Conservation (phyloP, 192 early-diverging fungal genomes). For the Thoreauomyces humboldtii region DNA sequence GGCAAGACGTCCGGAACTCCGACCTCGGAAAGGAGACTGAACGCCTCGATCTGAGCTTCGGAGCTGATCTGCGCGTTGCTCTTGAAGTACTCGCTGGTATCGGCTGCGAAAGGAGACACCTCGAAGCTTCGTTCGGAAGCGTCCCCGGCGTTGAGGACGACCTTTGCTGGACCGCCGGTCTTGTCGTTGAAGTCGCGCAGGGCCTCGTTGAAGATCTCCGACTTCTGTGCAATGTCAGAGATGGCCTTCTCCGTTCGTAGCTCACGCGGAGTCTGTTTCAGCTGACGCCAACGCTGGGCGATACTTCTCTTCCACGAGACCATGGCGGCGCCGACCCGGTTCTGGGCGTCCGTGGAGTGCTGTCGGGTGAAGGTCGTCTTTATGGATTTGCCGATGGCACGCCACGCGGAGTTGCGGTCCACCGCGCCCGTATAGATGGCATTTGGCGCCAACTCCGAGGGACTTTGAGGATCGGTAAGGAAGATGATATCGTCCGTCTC, state of each 20-base stretch:
- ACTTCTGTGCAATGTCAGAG: background rate
- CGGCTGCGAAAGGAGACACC: background rate
- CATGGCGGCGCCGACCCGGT: background rate
- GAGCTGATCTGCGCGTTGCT: constrained; percentile 5
- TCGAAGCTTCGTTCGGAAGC: background rate
- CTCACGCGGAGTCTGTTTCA: background rate
- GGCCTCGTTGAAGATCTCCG: background rate
- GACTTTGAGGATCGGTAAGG: background rate
- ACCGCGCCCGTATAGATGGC: background rate
- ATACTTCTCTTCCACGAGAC: background rate
- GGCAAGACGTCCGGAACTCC: background rate
- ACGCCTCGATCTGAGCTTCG: background rate
- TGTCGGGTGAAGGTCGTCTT: background rate
- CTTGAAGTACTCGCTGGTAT: background rate
- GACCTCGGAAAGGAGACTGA: background rate
- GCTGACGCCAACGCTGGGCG: background rate
- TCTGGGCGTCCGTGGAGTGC: background rate
- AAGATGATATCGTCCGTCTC: background rate
- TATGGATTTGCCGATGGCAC: background rate
- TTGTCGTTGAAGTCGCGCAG: background rate
- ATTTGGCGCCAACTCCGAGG: background rate
- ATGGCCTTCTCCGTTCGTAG: background rate
- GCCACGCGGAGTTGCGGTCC: constrained; percentile 1
- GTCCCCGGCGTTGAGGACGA: background rate
- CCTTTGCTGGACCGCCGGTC: background rate